Base-by-base conservation (phyloP, 1,284 basidiomycete species). In the Cutaneotrichosporon sp. region DNA sequence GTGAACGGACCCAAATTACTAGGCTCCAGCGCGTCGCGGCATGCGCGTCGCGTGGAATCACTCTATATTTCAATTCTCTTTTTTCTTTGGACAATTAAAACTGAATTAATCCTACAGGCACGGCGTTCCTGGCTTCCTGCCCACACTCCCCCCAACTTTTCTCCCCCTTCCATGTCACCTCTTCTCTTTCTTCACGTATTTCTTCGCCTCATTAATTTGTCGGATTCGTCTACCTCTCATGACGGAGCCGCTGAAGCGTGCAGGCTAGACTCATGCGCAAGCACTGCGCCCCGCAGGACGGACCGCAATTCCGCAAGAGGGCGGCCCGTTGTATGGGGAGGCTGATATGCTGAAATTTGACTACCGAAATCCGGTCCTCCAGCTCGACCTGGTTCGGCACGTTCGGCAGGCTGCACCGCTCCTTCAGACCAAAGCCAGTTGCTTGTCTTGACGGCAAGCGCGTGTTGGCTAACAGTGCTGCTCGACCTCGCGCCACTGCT, bases 271-370 rank as follows among this genome's bases (percentile, higher is more conserved):
- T n/a, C 24, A 51, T 29, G 41, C 45, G 41, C 25, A 42, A 19
- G 32, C 45, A 20, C n/a, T 32, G 52, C 52, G 37, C 56, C 56
- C 56, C 56, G 56, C 56, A 58, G 56, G 56, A 58, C 56, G 25
- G 46, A 9, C 38, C 49, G 56, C 25, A 37, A 9, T 11, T 24
- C 24, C 48, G 34, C 8, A 20, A 42, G 32, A 47, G 42, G 52
- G 56, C 51, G 49, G 48, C 20, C 44, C 49, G 46, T 48, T 52
- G 52, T 54, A 54, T 53, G 56, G 56, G 56, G 55, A 57, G 31
- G 51, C 51, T 47, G 44, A 57, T 49, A 57, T n/a, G n/a, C n/a
- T n/a, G n/a, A n/a, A n/a, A n/a, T n/a, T n/a, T n/a, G n/a, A n/a
- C n/a, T n/a, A n/a, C n/a, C n/a, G n/a, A n/a, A n/a, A n/a, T n/a